Percentiles rank a stretch among this genome's conserved stretches.
Evolutionary conservation across 148 eudicot genomes (phyloP).

Genomic region (Fagopyrum homotropicum): DNA sequence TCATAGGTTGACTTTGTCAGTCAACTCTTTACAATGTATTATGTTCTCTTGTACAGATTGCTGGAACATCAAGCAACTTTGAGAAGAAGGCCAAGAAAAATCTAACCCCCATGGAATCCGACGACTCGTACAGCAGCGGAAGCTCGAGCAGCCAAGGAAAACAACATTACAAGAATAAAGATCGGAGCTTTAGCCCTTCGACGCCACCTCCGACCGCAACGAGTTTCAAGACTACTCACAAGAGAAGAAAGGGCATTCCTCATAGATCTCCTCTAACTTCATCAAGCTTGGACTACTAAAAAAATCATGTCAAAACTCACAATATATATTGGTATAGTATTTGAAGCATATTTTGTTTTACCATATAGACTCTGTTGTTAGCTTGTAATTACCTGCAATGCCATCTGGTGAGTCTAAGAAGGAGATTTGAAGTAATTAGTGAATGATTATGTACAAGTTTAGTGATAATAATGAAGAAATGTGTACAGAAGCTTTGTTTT

Average conservation of each 20-base stretch:
- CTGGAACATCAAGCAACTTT: constrained; percentile 60
- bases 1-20: background rate
- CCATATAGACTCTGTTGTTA: background rate
- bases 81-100: constrained; percentile 26
- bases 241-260: constrained; percentile 97
- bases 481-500: background rate
- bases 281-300: constrained; percentile 40
- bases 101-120: constrained; percentile 39
- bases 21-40: background rate
- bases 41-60: constrained; percentile 37
- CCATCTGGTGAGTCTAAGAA: background rate
- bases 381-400: constrained; percentile 7
- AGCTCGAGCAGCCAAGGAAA: constrained; percentile 22
- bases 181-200: constrained; percentile 69
- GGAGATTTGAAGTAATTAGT: background rate
- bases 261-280: constrained; percentile 84
- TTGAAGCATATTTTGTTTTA: background rate
- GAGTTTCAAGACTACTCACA: constrained; percentile 39
- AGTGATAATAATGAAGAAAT: background rate
- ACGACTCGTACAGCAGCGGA: constrained; percentile 57
- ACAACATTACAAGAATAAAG: constrained; percentile 19
- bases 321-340: background rate
- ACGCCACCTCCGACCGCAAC: constrained; percentile 71
- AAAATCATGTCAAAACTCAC: background rate
- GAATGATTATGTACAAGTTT: background rate